Percentiles rank a stretch among this genome's conserved stretches.
Conservation (phyloP, 176 grass and related monocot genomes). For the Tuctoria greenei region DNA sequence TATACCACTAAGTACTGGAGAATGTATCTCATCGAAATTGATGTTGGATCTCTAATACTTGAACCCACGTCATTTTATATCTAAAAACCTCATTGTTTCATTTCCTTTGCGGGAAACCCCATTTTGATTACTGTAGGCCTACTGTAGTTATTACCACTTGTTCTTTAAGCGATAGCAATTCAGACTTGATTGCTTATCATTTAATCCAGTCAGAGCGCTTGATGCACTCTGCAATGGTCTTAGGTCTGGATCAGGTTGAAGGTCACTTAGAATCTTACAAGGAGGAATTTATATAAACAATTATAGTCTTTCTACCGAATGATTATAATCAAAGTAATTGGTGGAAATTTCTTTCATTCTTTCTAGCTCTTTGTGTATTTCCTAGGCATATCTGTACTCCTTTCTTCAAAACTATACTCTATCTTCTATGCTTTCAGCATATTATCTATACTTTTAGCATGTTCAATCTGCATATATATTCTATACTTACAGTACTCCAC, state of each 20-base stretch:
- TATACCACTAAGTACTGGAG: not conserved
- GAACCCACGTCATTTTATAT: not conserved
- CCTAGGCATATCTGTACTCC: no score
- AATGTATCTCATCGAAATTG: not conserved
- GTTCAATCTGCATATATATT: no score
- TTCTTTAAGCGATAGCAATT: not conserved
- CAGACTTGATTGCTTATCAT: not conserved
- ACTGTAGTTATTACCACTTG: not conserved
- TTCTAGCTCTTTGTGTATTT: not conserved
- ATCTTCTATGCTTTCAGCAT: no score
- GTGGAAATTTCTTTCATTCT: not conserved
- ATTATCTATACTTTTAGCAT: no score
- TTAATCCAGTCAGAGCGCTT: not conserved
- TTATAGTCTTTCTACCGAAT: not conserved
- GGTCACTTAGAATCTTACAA: not conserved
- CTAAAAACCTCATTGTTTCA: not conserved
- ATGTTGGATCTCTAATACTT: not conserved
- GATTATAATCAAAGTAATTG: not conserved
- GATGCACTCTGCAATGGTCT: not conserved
- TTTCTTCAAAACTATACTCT: no score
- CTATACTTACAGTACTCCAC: no score
- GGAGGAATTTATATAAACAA: not conserved
- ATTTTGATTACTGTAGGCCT: not conserved
- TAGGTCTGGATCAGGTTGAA: not conserved
- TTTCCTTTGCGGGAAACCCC: not conserved